phyloP scores from a whole-genome alignment of 2,329 filamentous ascomycete species.

The Colletotrichum theobromicola region DNA sequence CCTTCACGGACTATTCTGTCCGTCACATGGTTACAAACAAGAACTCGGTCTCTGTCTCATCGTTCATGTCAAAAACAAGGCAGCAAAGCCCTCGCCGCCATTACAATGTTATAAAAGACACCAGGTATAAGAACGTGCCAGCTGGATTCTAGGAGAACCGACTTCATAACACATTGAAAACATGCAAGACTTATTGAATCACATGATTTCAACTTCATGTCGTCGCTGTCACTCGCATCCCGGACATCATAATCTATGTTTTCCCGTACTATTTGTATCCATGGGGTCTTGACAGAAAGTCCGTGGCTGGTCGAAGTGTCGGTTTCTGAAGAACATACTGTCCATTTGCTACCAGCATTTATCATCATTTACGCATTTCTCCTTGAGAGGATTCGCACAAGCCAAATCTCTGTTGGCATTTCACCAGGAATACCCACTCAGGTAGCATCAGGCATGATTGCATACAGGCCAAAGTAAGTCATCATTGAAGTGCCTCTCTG shows the following conservation, averaged over 20 bases:
- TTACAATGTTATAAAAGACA: background rate
- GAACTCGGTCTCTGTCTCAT: too few species aligned
- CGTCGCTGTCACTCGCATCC: too few species aligned
- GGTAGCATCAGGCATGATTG: background rate
- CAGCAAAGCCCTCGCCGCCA: background rate
- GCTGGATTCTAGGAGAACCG: background rate
- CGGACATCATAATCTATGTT: too few species aligned
- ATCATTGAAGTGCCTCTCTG: background rate
- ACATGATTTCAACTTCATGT: too few species aligned
- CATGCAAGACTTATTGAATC: too few species aligned
- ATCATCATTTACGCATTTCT: background rate
- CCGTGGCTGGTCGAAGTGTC: background rate
- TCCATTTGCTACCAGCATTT: background rate
- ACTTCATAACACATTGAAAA: too few species aligned
- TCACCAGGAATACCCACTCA: too few species aligned
- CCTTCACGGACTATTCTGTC: too few species aligned
- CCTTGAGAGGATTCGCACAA: background rate
- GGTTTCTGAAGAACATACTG: background rate
- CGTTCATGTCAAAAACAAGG: background rate
- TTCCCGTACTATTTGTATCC: too few species aligned
- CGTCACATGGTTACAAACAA: too few species aligned
- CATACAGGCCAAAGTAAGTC: background rate
- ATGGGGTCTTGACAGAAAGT: background rate
- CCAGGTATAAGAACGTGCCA: background rate
- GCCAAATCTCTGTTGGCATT: background rate